Evolutionary conservation across 2,329 filamentous ascomycete species (phyloP), one percentile per base, ranked within the genome.

Genomic region (Cytospora chrysosperma): DNA sequence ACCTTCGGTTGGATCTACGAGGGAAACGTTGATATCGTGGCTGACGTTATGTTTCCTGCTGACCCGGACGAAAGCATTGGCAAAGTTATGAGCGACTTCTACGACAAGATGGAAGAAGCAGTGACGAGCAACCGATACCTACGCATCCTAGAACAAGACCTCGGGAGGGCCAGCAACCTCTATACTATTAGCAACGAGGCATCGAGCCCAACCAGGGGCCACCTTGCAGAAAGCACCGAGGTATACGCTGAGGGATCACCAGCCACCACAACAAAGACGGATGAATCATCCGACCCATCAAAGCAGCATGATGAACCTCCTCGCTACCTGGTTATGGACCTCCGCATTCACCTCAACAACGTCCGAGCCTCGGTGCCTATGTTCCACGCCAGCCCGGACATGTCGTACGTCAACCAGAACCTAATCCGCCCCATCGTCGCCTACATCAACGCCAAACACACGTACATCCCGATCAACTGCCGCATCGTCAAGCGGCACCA

Each of bases 1-100:
- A 93, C 94, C 0, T 97, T 99, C 75, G 93, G 92, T 4, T 99
- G 95, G 95, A 99, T 99, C 59, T 91, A 96, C 69, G 92, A 98
- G 76, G 95, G 95, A 37, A 96, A 95, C 67, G 93, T 99, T 49
- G 95, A 99, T 73, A 97, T 99, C 66, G 88, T 98, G 17, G 91
- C 95, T 8, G 95, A 99, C 71, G 88, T 99, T 68, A 94, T 97
- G 87, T 91, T 99, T 66, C 95, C 95, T 0, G 87, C 88, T 34
- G 95, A 98, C 61, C 86, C 87, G 49, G 91, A 96, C 64, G 93
- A 94, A 67, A 91, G 93, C 67, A 88, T 99, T 62, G 90, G 89
- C 27, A 97, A 97, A 74, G 93, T 97, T 53, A 91, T 99, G 85
- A 89, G 90, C n/a, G 93, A 97, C 73, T 93, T 99, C 71, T 98